These are phyloP conservation scores for Pleurotus platypus DNA, from an alignment of 768 basidiomycete genomes.

Conservation along the genomic window DNA sequence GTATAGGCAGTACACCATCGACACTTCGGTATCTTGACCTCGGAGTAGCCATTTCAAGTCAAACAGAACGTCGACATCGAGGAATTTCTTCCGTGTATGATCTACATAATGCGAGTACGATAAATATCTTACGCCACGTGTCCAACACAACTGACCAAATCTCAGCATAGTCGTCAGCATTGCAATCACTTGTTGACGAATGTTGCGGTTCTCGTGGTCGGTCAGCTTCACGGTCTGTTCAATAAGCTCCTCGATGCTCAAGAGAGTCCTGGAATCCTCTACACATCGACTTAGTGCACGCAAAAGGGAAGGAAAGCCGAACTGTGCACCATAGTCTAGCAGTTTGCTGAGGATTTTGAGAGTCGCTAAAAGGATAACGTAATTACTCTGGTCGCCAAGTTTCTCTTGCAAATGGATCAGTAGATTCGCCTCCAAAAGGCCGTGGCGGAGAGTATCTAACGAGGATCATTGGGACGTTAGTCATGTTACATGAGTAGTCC, in stretches of 20 bases:
- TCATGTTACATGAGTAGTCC: too few species aligned
- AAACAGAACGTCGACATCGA: not conserved
- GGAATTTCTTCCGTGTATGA: not conserved
- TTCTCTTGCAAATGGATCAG: not conserved
- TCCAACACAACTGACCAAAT: not conserved
- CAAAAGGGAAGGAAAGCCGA: not conserved
- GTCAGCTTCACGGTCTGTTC: not conserved
- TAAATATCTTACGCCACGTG: not conserved
- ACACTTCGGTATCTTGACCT: not conserved
- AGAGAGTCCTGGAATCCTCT: not conserved
- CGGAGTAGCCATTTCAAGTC: not conserved
- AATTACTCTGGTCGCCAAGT: not conserved
- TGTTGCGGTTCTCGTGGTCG: not conserved
- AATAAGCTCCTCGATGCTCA: not conserved
- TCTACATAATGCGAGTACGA: not conserved
- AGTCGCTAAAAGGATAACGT: not conserved
- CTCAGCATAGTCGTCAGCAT: not conserved
- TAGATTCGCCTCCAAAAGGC: not conserved
- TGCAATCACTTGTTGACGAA: not conserved
- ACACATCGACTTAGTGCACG: not conserved
- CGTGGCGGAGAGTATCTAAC: not conserved
- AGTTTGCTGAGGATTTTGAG: not conserved
- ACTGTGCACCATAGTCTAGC: not conserved
- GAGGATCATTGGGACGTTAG: not conserved
- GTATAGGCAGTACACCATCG: not conserved